Base-by-base conservation (phyloP, 106 monocot genomes). In the Hemerocallis citrina region DNA sequence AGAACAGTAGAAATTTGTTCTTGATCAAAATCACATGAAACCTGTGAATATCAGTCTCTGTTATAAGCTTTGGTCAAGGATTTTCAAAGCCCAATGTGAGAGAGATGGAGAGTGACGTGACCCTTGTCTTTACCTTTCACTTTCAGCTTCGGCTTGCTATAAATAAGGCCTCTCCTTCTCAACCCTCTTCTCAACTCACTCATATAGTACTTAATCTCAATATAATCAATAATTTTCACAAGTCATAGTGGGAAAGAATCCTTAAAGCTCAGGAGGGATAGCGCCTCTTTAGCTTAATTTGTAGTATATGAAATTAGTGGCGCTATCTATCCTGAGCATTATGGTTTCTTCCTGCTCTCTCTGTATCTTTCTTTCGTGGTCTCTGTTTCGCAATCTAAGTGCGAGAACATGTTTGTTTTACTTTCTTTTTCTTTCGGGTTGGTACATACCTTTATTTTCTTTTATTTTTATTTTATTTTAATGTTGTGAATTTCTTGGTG, bases 261-360 rank as follows among this genome's bases (percentile, higher is more conserved):
- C 49, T 49, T 49, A 10, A 49, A 49, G 49, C 49, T 49, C 49
- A 49, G 49, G 49, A 49, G 49, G 49, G 49, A 49, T 49, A 49
- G 49, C 49, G 49, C 49, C 49, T 24, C 10, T 49, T n/a, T n/a
- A n/a, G 9, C 12, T 8, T 0, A 24, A 47, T n/a, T 10, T 20
- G 46, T 21, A 13, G n/a, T 15, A 4, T 44, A 15, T 43, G 1
- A 17, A 46, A 46, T 49, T 49, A 9, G 22, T 49, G 49, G 49
- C 49, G 49, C 49, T 49, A 49, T 49, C 49, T 49, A 49, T 49
- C 49, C 49, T 49, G 49, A 49, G 49, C 49, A 49, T 49, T 49
- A 49, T 49, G 49, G 49, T 24, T 49, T 49, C 49, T 49, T 49
- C 24, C 24, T 49, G 12, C 49, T 45, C 16, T 19, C 17, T 19